phyloP scores from a whole-genome alignment of 495 filamentous ascomycete genomes.

The Hypoxylon cercidicola region DNA sequence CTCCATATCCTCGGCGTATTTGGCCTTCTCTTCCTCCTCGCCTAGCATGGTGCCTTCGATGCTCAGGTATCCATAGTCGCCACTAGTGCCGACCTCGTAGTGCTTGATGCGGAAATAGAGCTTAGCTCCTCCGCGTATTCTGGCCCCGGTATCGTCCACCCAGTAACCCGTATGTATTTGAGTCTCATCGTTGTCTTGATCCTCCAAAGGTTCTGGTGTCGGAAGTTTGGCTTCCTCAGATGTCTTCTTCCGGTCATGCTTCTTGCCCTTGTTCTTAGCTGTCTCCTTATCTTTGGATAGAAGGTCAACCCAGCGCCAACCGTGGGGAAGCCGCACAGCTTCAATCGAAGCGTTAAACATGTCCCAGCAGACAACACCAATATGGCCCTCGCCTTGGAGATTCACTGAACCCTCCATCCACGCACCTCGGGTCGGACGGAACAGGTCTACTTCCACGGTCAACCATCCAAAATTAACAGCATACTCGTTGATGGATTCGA shows the following conservation, averaged over 20 bases:
- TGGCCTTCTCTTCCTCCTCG: slow-evolving; percentile 53
- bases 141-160: slow-evolving; percentile 51
- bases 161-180: slow-evolving; percentile 62
- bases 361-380: slow-evolving; percentile 61
- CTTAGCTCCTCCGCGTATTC: slow-evolving; percentile 50
- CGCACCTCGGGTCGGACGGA: slow-evolving; percentile 56
- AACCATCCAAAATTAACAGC: slow-evolving; percentile 59
- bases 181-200: slow-evolving; percentile 28
- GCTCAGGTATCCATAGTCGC: slow-evolving; percentile 59
- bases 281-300: slow-evolving; percentile 40
- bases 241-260: slow-evolving; percentile 27
- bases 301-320: slow-evolving; percentile 60
- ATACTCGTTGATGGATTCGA: slow-evolving; percentile 57
- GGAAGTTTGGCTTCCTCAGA: slow-evolving; percentile 32
- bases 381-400: slow-evolving; percentile 60
- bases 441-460: slow-evolving; percentile 57
- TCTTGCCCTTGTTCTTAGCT: slow-evolving; percentile 26
- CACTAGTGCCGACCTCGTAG: slow-evolving; percentile 60
- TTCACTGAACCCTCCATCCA: slow-evolving; percentile 61
- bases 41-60: slow-evolving; percentile 60
- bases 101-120: slow-evolving; percentile 61
- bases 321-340: slow-evolving; percentile 53
- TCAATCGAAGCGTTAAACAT: slow-evolving; percentile 63
- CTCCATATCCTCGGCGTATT: slow-evolving; percentile 52
- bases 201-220: slow-evolving; percentile 32